Evolutionary conservation across 192 early-diverging fungal species (phyloP).

Genomic region (Coemansia asiatica): DNA sequence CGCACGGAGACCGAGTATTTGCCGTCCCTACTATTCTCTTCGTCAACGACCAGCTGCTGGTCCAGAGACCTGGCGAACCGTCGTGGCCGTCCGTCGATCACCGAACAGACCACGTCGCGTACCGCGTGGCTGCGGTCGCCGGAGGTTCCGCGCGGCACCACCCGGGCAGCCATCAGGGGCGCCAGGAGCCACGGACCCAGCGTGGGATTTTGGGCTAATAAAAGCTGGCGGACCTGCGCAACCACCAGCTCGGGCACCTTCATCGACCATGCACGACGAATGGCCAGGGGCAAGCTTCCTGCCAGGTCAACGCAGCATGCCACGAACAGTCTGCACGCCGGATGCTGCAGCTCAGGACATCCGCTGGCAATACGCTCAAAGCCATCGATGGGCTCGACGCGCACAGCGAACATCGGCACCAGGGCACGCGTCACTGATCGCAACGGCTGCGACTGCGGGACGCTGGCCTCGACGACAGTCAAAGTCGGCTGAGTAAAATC

Average conservation of each 20-base stretch:
- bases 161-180: slow-evolving; percentile 13
- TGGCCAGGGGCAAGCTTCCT: slow-evolving; percentile 40
- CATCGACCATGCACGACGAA: slow-evolving; percentile 38
- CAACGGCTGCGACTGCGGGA: slow-evolving; percentile 49
- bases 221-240: slow-evolving; percentile 13
- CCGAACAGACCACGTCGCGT: slow-evolving; percentile 14
- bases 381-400: slow-evolving; percentile 47
- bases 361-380: slow-evolving; percentile 38
- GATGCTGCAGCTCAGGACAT: slow-evolving; percentile 8
- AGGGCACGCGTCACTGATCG: slow-evolving; percentile 24
- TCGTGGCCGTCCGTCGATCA: slow-evolving; percentile 19
- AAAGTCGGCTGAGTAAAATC: slow-evolving; percentile 32
- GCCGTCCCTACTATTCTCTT: background rate
- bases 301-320: slow-evolving; percentile 40
- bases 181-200: slow-evolving; percentile 18
- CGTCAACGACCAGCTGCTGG: background rate
- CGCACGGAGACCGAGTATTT: slow-evolving; percentile 14
- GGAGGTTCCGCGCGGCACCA: background rate
- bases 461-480: slow-evolving; percentile 49
- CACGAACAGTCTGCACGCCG: slow-evolving; percentile 39
- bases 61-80: slow-evolving; percentile 25
- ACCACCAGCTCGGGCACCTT: slow-evolving; percentile 22
- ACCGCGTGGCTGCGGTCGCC: slow-evolving; percentile 7
- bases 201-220: background rate
- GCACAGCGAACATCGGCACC: slow-evolving; percentile 33